phyloP scores from a whole-genome alignment of 176 grass and related monocot genomes.

The Eragrostis curvula region DNA sequence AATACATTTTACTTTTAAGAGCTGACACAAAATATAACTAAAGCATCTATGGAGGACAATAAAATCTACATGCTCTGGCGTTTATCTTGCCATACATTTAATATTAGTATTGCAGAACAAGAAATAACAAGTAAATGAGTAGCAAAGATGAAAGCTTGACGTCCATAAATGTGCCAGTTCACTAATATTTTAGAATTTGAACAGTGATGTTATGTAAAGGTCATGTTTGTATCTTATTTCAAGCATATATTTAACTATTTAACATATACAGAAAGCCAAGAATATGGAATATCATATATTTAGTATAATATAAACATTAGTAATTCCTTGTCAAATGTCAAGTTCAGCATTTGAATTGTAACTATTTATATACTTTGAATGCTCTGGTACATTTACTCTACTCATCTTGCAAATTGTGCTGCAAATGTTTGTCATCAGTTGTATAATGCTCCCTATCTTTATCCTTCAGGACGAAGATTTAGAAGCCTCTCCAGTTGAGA shows the following conservation, averaged over 20 bases:
- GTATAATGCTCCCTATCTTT: constrained; percentile 29
- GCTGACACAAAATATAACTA: neutral
- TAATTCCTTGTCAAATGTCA: neutral
- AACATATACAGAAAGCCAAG: neutral
- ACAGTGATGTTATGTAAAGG: neutral
- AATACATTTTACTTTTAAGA: neutral
- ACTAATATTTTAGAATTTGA: neutral
- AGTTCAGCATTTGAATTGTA: neutral
- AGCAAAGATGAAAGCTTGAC: neutral
- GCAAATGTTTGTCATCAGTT: neutral
- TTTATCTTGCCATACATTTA: neutral
- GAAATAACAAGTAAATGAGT: neutral
- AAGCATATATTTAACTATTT: neutral
- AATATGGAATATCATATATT: neutral
- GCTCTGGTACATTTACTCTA: neutral
- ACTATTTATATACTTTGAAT: neutral
- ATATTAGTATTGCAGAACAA: neutral
- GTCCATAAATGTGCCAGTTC: neutral
- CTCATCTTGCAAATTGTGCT: neutral
- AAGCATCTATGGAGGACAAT: neutral
- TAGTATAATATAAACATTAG: neutral
- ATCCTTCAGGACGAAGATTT: constrained; percentile 70
- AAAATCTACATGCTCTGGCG: neutral
- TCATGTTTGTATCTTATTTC: neutral
- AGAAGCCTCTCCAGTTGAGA: constrained; percentile 75